These are phyloP conservation scores for Ajuga chamaepitys DNA, from an alignment of 257 asterid genomes.

Conservation along the genomic window DNA sequence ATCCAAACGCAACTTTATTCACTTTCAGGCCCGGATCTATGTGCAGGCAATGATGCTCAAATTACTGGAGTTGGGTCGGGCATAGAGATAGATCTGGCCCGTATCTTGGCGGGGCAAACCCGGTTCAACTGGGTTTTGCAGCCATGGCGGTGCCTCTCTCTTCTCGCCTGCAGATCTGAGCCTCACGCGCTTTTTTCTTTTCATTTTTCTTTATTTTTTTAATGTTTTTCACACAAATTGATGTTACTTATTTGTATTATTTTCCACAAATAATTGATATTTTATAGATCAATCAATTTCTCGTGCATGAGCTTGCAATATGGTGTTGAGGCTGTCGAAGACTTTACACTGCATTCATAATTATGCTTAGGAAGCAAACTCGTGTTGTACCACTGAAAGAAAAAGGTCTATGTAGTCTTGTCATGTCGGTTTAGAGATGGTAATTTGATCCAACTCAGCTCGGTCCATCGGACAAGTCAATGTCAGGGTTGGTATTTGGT, in stretches of 20 bases:
- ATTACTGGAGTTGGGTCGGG: constrained; percentile 16
- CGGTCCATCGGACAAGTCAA: too few species aligned
- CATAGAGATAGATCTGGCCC: constrained; percentile 6
- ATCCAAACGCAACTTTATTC: not conserved
- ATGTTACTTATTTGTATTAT: not conserved
- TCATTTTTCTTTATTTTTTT: not conserved
- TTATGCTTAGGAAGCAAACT: too few species aligned
- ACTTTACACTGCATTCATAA: too few species aligned
- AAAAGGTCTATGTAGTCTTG: too few species aligned
- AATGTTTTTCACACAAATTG: not conserved
- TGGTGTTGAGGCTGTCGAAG: too few species aligned
- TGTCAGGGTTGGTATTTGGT: too few species aligned
- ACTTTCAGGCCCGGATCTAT: not conserved
- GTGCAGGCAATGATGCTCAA: constrained; percentile 16
- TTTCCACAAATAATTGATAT: too few species aligned
- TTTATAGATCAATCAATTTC: too few species aligned
- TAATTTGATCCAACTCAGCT: too few species aligned
- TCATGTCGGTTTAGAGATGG: too few species aligned
- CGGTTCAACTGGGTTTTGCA: constrained; percentile 24
- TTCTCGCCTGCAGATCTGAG: constrained; percentile 21
- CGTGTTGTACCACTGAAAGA: too few species aligned
- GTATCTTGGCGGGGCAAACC: constrained; percentile 35
- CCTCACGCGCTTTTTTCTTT: not conserved
- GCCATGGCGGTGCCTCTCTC: constrained; percentile 28
- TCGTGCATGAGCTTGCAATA: too few species aligned